phyloP scores from a whole-genome alignment of 2,329 filamentous ascomycete species.

The Dothideomycetes sp. region DNA sequence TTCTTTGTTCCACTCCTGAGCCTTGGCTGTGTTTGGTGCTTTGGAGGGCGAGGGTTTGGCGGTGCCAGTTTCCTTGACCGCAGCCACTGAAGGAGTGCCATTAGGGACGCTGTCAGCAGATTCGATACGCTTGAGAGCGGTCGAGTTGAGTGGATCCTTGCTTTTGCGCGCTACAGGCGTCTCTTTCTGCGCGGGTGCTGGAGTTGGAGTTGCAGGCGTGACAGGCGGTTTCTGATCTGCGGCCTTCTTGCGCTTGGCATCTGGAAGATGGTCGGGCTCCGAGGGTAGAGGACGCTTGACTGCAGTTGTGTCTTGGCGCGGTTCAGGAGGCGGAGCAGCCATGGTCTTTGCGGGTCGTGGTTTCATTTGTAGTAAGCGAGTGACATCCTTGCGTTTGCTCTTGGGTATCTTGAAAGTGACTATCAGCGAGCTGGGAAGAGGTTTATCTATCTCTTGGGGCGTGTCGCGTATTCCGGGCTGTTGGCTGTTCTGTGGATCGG shows the following conservation, averaged over 20 bases:
- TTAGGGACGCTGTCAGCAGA: slow-evolving; percentile 13
- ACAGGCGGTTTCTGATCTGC: slow-evolving; percentile 11
- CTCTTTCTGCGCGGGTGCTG: slow-evolving; percentile 15
- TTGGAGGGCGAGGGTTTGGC: slow-evolving; percentile 18
- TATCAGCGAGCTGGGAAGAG: slow-evolving; percentile 4
- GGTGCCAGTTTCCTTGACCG: slow-evolving; percentile 12
- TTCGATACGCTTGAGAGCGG: slow-evolving; percentile 15
- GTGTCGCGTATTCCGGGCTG: slow-evolving; percentile 7
- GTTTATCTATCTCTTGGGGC: slow-evolving; percentile 4
- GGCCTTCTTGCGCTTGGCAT: slow-evolving; percentile 12
- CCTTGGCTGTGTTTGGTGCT: slow-evolving; percentile 23
- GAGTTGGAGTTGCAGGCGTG: not conserved
- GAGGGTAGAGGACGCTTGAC: slow-evolving; percentile 11
- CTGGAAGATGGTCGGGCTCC: too few relatives aligned
- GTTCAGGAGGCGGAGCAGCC: slow-evolving; percentile 9
- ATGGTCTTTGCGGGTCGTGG: slow-evolving; percentile 10
- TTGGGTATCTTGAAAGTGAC: slow-evolving; percentile 14
- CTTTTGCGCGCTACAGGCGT: slow-evolving; percentile 20
- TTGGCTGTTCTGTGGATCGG: not conserved
- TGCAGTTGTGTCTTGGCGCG: not conserved
- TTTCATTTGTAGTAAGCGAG: slow-evolving; percentile 11
- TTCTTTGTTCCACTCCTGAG: slow-evolving; percentile 29
- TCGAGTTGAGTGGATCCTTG: slow-evolving; percentile 21
- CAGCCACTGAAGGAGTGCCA: slow-evolving; percentile 8
- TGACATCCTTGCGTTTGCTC: slow-evolving; percentile 7